Percentiles rank a stretch among this genome's conserved stretches.
phyloP scores from a whole-genome alignment of 108 stramenopile genomes.

The Stephanodiscus minutulus region DNA sequence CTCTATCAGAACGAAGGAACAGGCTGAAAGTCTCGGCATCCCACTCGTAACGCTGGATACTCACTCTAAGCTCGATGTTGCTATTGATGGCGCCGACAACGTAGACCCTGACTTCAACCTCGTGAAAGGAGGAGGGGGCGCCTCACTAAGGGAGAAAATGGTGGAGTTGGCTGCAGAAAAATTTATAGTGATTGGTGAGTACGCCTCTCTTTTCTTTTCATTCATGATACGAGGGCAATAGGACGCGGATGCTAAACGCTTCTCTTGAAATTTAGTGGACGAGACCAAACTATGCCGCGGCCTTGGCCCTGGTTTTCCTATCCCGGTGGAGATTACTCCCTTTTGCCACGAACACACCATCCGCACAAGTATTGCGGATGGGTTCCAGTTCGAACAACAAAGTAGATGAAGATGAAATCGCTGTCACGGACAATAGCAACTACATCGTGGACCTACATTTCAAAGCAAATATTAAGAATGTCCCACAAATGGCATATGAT shows the following conservation, averaged over 20 bases:
- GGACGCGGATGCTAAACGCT: too few species aligned
- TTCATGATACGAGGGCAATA: too few species aligned
- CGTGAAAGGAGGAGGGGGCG: conserved; percentile 99
- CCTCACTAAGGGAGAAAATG: conserved; percentile 96
- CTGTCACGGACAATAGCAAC: conserved; percentile 97
- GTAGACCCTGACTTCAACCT: conserved; percentile 95
- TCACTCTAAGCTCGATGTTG: conserved; percentile 96
- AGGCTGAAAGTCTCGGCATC: conserved; percentile 90
- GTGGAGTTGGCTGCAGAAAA: conserved; percentile 86
- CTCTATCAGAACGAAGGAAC: conserved; percentile 95
- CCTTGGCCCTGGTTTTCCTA: conserved; percentile 91
- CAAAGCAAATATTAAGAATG: conserved; percentile 90
- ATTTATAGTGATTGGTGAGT: conserved; percentile 84
- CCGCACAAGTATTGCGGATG: conserved; percentile 84
- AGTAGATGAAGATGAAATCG: conserved; percentile 93
- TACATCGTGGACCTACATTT: conserved; percentile 99
- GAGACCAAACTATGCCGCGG: conserved; percentile 95
- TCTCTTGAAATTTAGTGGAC: conserved; percentile 65
- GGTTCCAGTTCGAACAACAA: conserved; percentile 81
- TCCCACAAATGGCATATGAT: conserved; percentile 76
- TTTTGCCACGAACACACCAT: conserved; percentile 98
- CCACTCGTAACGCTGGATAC: conserved; percentile 95
- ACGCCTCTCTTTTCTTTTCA: background rate
- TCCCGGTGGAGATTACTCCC: conserved; percentile 96
- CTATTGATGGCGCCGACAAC: conserved; percentile 98